Evolutionary conservation across 495 filamentous ascomycete species (phyloP).

Genomic region (Lasiosphaeria hispida): DNA sequence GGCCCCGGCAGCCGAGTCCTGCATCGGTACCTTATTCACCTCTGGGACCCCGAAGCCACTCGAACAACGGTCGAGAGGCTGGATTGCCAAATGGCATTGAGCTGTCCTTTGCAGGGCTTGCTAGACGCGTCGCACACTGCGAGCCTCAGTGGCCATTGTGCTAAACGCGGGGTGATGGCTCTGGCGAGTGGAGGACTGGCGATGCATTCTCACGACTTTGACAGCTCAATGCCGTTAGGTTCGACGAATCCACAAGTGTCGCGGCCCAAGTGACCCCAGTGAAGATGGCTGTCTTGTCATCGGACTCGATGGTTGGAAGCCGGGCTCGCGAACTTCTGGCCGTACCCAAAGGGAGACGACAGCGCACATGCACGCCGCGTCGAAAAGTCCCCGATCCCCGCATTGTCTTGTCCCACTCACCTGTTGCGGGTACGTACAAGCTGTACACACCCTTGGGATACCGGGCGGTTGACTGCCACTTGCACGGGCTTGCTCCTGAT

Average conservation of each 20-base stretch:
- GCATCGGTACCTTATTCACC: slow-evolving; percentile 11
- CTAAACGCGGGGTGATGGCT: not conserved
- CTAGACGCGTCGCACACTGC: slow-evolving; percentile 10
- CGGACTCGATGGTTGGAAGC: slow-evolving; percentile 5
- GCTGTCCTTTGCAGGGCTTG: slow-evolving; percentile 11
- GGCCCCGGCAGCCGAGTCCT: slow-evolving; percentile 7
- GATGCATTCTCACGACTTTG: not conserved
- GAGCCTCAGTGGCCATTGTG: slow-evolving; percentile 5
- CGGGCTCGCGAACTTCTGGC: not conserved
- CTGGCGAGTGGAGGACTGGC: slow-evolving; percentile 3
- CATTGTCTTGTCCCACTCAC: slow-evolving; percentile 2
- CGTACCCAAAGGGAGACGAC: no score
- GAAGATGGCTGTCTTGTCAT: not conserved
- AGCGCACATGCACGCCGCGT: not conserved
- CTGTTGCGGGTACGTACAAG: not conserved
- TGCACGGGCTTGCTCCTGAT: not conserved
- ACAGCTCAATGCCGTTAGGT: slow-evolving; percentile 3
- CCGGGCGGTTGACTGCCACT: slow-evolving; percentile 4
- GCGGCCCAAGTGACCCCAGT: slow-evolving; percentile 15
- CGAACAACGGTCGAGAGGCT: not conserved
- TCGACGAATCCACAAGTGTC: slow-evolving; percentile 12
- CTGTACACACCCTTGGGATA: slow-evolving; percentile 4
- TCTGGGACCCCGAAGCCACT: not conserved
- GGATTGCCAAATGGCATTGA: slow-evolving; percentile 17
- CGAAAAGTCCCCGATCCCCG: slow-evolving; percentile 16